Base-by-base conservation (phyloP, 2,329 filamentous ascomycete species). In the Nannizzia gypsea region DNA sequence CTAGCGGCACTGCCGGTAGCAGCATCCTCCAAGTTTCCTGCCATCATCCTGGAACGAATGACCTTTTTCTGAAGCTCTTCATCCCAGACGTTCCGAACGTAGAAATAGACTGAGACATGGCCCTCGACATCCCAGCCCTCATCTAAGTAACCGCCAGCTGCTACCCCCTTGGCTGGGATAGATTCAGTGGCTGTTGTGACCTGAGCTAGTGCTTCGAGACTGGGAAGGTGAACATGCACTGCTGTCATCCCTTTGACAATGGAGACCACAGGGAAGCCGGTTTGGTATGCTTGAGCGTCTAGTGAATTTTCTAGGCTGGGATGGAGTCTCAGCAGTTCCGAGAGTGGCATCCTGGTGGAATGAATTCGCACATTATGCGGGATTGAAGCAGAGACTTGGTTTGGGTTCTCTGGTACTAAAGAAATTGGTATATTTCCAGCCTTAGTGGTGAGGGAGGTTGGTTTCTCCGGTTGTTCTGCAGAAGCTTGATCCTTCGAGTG, bases 161-260 rank as follows among this genome's bases (percentile, higher is more conserved):
- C 60, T 62, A 5, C 61, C 22, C 60, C 66, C 52, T 22, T 67
- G 40, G 52, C 60, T 44, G 22, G 64, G 60, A 60, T 66, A 52
- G 17, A 66, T 57, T 11, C 65, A 62, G 52, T 69, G 31, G 54
- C 67, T 62, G 55, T 69, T 36, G 54, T 67, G 64, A 71, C 66
- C 4, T 67, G 66, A 3, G 73, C 77, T 17, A 92, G 76, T 6
- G 80, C 77, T 31, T 83, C 82, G 8, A 89, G 71, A 59, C 77
- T 79, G 0, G 81, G 76, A 22, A 93, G 75, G 64, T 52, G 56
- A 26, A 72, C 63, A 6, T 71, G 66, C 5, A 66, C 66, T 48
- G 69, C 70, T 1, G 82, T 82, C 85, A 91, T 88, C 56, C 87
- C 88, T 52, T 83, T 83, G 40, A 91, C 87, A 44, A 90, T 81